These are phyloP conservation scores for Phytopythium aichiense DNA, from an alignment of 352 stramenopile genomes.

Conservation along the genomic window DNA sequence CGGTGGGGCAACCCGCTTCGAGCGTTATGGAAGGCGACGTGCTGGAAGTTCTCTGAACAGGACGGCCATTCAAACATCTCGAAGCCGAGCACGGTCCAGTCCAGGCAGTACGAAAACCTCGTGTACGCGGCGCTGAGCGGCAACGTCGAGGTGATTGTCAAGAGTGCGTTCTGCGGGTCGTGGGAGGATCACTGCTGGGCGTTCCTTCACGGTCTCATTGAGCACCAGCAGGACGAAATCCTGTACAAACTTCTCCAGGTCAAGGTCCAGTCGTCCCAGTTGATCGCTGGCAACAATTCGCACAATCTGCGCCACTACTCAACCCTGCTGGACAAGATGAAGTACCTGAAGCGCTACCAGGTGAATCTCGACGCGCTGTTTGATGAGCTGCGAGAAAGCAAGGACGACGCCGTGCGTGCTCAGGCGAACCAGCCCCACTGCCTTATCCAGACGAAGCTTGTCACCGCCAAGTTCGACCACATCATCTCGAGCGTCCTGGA, in stretches of 20 bases:
- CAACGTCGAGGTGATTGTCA: conserved; percentile 59
- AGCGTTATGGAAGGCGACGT: conserved; percentile 85
- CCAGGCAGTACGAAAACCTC: conserved; percentile 72
- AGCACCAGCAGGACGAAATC: conserved; percentile 69
- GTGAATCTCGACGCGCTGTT: conserved; percentile 71
- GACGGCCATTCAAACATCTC: conserved; percentile 32
- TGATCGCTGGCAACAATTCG: conserved; percentile 63
- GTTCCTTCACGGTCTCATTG: conserved; percentile 61
- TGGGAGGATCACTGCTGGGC: conserved; percentile 88
- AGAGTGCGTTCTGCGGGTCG: conserved; percentile 63
- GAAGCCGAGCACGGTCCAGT: conserved; percentile 58
- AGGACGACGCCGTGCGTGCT: conserved; percentile 53
- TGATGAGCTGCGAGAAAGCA: conserved; percentile 62
- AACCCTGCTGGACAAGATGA: conserved; percentile 60
- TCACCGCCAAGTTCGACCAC: conserved; percentile 68
- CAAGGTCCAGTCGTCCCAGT: conserved; percentile 69
- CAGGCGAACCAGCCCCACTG: conserved; percentile 70
- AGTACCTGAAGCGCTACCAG: conserved; percentile 72
- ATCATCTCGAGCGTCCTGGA: conserved; percentile 71
- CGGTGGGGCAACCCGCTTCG: conserved; percentile 81
- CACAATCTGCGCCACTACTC: conserved; percentile 57
- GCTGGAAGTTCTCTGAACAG: conserved; percentile 75
- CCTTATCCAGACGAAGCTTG: conserved; percentile 78
- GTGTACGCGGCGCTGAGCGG: conserved; percentile 79
- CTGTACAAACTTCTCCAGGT: conserved; percentile 66